These are phyloP conservation scores for Diaporthe destruens DNA, from an alignment of 2,329 filamentous ascomycete genomes.

Conservation along the genomic window DNA sequence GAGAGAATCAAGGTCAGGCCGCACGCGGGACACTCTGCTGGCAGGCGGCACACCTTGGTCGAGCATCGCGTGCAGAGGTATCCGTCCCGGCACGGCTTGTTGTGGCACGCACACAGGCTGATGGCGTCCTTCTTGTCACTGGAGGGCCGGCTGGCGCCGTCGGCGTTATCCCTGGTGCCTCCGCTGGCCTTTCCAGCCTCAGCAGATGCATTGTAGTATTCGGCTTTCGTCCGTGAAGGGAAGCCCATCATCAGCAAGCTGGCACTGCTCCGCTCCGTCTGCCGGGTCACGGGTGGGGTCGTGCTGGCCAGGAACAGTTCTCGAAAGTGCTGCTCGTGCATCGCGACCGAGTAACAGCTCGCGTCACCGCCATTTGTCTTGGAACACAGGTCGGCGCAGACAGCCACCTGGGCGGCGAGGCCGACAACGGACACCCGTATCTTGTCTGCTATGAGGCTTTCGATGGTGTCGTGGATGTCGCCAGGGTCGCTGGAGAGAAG, in stretches of 20 bases:
- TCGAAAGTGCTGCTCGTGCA: constrained; percentile 88
- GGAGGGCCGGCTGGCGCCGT: background rate
- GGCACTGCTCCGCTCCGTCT: constrained; percentile 68
- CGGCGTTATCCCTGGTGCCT: background rate
- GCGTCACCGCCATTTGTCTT: constrained; percentile 87
- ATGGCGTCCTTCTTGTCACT: constrained; percentile 64
- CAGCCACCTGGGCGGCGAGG: constrained; percentile 89
- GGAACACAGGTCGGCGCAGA: constrained; percentile 90
- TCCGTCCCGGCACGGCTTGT: constrained; percentile 82
- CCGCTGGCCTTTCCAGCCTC: constrained; percentile 7
- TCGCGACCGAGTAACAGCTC: constrained; percentile 82
- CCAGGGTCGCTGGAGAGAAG: constrained; percentile 91
- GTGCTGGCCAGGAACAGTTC: constrained; percentile 91
- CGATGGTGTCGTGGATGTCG: constrained; percentile 93
- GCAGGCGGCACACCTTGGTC: constrained; percentile 89
- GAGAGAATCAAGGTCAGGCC: constrained; percentile 93
- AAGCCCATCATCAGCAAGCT: constrained; percentile 98
- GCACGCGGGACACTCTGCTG: constrained; percentile 91
- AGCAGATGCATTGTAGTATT: constrained; percentile 13
- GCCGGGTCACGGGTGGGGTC: constrained; percentile 86
- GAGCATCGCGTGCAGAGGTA: constrained; percentile 92
- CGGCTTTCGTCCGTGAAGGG: constrained; percentile 80
- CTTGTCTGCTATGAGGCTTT: constrained; percentile 80
- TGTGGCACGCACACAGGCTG: constrained; percentile 92
- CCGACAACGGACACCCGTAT: constrained; percentile 92